Conservation (phyloP, 306 rosid genomes). For the Quercus ilex region DNA sequence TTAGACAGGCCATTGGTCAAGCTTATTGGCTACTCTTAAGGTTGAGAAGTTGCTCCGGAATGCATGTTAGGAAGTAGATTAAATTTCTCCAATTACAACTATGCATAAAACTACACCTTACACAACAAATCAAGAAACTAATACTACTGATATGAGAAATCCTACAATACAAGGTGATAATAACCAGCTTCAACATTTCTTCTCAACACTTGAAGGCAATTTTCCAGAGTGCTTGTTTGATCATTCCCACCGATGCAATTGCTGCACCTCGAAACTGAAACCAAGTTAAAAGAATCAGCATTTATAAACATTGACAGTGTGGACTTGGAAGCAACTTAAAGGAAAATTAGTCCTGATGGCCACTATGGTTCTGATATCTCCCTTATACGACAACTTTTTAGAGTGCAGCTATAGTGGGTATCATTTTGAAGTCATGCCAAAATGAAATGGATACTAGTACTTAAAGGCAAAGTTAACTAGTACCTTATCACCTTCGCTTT, state of each 20-base stretch:
- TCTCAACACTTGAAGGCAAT: constrained; percentile 44
- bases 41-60: constrained; percentile 15
- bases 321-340: neutral
- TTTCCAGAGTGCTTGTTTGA: constrained; percentile 65
- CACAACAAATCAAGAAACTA: neutral
- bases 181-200: neutral
- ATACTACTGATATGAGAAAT: constrained; percentile 5
- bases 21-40: constrained; percentile 19
- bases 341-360: neutral
- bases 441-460: neutral
- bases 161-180: constrained; percentile 15
- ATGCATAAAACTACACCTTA: neutral
- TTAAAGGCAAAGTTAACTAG: neutral
- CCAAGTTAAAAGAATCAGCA: constrained; percentile 8
- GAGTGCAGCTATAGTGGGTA: neutral
- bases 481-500: neutral
- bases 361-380: neutral
- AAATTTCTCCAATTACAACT: constrained; percentile 13
- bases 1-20: constrained; percentile 12
- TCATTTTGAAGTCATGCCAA: neutral
- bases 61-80: constrained; percentile 17
- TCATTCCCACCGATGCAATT: constrained; percentile 54
- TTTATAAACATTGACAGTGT: neutral
- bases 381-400: neutral
- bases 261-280: constrained; percentile 76